Base-by-base conservation (phyloP, 192 early-diverging fungal species). In the Umbelopsis ramanniana region DNA sequence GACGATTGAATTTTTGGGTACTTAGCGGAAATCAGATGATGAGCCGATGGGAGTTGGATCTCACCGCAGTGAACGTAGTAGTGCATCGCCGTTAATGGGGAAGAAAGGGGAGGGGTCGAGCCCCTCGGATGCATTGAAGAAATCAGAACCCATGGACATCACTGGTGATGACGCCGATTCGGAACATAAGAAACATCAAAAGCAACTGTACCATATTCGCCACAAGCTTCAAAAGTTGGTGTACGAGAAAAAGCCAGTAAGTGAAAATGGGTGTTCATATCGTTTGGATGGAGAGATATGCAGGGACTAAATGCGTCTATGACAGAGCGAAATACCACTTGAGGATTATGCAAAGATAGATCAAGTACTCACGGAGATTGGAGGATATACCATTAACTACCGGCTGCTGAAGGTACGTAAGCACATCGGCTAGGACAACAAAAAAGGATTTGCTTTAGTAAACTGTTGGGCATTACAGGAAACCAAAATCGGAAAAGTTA, bases 401-500 rank as follows among this genome's bases (percentile, higher is more conserved):
- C 67, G 73, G 48, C 52, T 77, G 46, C 67, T 81, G 21, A 67
- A 76, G 70, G 79, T 81, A 72, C 53, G 72, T 37, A 35, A 15
- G 37, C 17, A 22, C 7, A 46, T 43, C n/a, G 21, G 22, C 14
- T 33, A 33, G 5, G 33, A 21, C 50, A 35, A 21, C 23, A 24
- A 68, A 24, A 53, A 21, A 6, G 22, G 40, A 29, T 29, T 29
- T 12, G 1, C 40, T 21, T n/a, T 22, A 38, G 23, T 33, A 4
- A 37, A 33, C 14, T 21, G 63, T 37, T 17, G 19, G 23, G 50
- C 26, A 8, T 0, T 45, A 45, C 66, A 81, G 79, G 66, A 77
- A 45, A 81, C 79, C 67, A 81, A 81, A 72, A 74, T 81, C 72
- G 79, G 75, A 24, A 81, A 77, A 52, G 79, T 81, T 6, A 66